Percentiles rank a stretch among this genome's conserved stretches.
These are phyloP conservation scores for Euphorbia tirucalli DNA, from an alignment of 345 rosid genomes.

Conservation along the genomic window DNA sequence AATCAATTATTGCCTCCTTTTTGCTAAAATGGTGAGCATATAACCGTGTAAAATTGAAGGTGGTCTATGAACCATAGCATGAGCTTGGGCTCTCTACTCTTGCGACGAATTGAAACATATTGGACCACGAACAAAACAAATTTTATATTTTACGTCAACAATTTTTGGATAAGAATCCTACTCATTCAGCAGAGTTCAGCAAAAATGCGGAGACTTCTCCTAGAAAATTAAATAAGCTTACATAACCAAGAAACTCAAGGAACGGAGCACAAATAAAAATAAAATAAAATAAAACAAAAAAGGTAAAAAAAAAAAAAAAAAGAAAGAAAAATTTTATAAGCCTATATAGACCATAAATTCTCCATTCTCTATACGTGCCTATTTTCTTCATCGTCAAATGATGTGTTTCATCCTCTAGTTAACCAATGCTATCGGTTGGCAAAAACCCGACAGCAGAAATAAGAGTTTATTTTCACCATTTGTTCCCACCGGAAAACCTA, in stretches of 20 bases:
- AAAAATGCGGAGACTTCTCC: slow-evolving; percentile 15
- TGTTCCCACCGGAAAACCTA: slow-evolving; percentile 33
- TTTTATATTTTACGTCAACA: neutral
- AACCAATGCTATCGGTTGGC: neutral
- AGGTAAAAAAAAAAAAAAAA: neutral
- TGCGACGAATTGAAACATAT: too few relatives aligned
- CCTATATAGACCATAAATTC: neutral
- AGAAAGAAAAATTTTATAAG: neutral
- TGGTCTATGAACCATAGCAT: too few relatives aligned
- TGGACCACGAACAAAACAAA: neutral
- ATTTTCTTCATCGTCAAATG: slow-evolving; percentile 12
- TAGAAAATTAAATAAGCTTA: neutral
- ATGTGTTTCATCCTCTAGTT: neutral
- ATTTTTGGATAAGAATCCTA: neutral
- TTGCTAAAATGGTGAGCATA: too few relatives aligned
- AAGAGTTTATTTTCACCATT: slow-evolving; percentile 31
- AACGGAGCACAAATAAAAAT: neutral
- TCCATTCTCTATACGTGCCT: neutral
- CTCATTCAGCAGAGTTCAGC: slow-evolving; percentile 2
- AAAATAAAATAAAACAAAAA: neutral
- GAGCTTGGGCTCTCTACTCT: too few relatives aligned
- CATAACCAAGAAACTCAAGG: neutral
- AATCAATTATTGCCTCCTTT: too few relatives aligned
- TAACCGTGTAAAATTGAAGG: too few relatives aligned
- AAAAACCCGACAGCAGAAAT: neutral